phyloP scores from a whole-genome alignment of 371 early-diverging fungal genomes.

The Actinomortierella ambigua region DNA sequence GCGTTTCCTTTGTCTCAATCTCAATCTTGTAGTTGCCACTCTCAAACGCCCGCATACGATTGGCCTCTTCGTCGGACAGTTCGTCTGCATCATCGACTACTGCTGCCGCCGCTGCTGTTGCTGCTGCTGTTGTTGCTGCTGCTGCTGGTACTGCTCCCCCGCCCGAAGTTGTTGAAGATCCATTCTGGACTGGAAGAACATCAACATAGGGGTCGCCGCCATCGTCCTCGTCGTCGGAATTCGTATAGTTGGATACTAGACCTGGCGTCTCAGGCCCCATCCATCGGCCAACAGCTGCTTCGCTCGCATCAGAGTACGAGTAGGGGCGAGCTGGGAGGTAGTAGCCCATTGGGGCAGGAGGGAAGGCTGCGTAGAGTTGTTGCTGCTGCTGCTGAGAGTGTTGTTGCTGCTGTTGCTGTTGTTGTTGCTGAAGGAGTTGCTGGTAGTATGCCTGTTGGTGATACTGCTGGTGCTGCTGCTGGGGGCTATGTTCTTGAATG shows the following conservation, averaged over 20 bases:
- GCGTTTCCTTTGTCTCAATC: slow-evolving; percentile 36
- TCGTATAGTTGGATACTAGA: not conserved
- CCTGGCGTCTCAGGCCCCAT: not conserved
- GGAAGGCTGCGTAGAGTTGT: not conserved
- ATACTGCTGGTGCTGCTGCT: slow-evolving; percentile 6
- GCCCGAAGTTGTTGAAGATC: not conserved
- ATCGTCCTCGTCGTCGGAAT: slow-evolving; percentile 1
- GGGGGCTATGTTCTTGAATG: not conserved
- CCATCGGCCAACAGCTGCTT: too few relatives aligned
- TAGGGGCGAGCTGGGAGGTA: too few relatives aligned
- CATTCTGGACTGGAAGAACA: too few relatives aligned
- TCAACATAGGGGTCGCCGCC: not conserved
- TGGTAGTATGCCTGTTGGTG: slow-evolving; percentile 3
- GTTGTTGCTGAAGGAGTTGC: too few relatives aligned
- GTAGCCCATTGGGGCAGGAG: too few relatives aligned
- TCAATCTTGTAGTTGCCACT: slow-evolving; percentile 18
- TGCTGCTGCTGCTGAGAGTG: not conserved
- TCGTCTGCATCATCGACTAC: not conserved
- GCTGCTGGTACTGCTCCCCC: not conserved
- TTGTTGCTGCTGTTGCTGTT: slow-evolving; percentile 5
- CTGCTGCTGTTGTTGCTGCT: not conserved
- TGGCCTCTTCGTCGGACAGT: slow-evolving; percentile 1
- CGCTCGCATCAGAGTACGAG: too few relatives aligned
- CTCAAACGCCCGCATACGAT: slow-evolving; percentile 1
- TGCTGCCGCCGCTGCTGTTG: not conserved